Conservation (phyloP, 805 yeast species). For the Zygosaccharomyces bailii region DNA sequence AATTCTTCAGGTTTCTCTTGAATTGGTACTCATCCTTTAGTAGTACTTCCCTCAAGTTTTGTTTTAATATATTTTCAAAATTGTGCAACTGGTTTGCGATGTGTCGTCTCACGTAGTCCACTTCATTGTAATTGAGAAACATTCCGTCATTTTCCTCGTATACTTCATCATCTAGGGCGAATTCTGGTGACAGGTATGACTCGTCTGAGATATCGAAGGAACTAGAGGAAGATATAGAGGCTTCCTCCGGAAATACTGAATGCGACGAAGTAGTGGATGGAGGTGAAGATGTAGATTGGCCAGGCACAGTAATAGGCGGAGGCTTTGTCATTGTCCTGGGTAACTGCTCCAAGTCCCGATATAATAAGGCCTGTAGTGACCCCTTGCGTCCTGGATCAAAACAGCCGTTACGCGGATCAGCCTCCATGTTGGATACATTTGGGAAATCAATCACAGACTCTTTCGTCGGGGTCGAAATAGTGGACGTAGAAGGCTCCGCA, state of each 20-base stretch:
- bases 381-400: constrained; percentile 11
- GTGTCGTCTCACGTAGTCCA: constrained; percentile 25
- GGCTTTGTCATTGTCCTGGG: constrained; percentile 5
- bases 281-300: constrained; percentile 12
- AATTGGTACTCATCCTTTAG: constrained; percentile 29
- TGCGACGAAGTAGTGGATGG: constrained; percentile 11
- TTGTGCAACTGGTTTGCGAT: constrained; percentile 23
- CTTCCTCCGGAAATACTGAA: constrained; percentile 9
- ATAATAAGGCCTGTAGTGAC: constrained; percentile 24
- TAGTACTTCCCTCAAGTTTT: constrained; percentile 22
- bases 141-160: constrained; percentile 9
- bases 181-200: constrained; percentile 11
- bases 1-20: constrained; percentile 30
- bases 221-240: constrained; percentile 12
- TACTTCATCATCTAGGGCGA: constrained; percentile 9
- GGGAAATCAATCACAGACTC: not conserved
- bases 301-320: constrained; percentile 2
- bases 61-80: constrained; percentile 27
- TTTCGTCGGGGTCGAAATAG: not conserved
- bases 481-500: constrained; percentile 20
- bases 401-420: not conserved
- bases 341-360: constrained; percentile 21
- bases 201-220: constrained; percentile 14
- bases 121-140: constrained; percentile 20
- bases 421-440: too few species aligned